Evolutionary conservation across 176 grass and related monocot species (phyloP).

Genomic region (Oryza meridionalis): DNA sequence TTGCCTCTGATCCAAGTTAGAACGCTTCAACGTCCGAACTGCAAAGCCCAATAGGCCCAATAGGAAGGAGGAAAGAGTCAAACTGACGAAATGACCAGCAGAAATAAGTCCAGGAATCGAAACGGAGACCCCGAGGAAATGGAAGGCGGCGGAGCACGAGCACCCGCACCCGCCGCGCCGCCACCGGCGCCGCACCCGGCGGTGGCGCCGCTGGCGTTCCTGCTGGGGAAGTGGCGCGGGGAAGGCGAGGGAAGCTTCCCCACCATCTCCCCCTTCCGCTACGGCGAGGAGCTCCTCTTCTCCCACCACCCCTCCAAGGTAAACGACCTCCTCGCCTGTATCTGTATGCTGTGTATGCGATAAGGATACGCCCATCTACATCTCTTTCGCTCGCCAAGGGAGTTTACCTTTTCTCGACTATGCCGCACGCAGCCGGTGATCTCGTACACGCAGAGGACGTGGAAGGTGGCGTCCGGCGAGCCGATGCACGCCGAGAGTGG

Average conservation of each 20-base stretch:
- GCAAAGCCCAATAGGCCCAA: neutral
- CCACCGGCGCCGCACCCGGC: conserved; percentile 60
- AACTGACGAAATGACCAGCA: neutral
- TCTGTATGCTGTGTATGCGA: too few species aligned
- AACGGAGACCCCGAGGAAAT: conserved; percentile 39
- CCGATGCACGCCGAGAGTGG: conserved; percentile 94
- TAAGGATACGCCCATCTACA: neutral
- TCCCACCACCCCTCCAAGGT: conserved; percentile 92
- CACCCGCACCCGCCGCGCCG: conserved; percentile 9
- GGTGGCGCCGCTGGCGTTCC: conserved; percentile 64
- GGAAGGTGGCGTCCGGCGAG: conserved; percentile 74
- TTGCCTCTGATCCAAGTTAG: too few species aligned
- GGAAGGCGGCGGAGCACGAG: conserved; percentile 39
- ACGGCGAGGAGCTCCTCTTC: conserved; percentile 92
- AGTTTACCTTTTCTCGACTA: neutral
- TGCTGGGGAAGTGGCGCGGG: conserved; percentile 79
- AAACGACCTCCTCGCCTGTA: neutral
- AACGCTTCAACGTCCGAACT: neutral
- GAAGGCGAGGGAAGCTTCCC: conserved; percentile 83
- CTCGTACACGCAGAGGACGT: conserved; percentile 85
- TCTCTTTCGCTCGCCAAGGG: neutral
- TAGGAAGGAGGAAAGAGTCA: conserved; percentile 1
- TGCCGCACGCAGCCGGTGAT: conserved; percentile 70
- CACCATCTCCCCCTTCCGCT: conserved; percentile 82
- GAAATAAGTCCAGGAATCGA: conserved; percentile 18